phyloP scores from a whole-genome alignment of 169 alveolate species.

The Prorocentrum cordatum region DNA sequence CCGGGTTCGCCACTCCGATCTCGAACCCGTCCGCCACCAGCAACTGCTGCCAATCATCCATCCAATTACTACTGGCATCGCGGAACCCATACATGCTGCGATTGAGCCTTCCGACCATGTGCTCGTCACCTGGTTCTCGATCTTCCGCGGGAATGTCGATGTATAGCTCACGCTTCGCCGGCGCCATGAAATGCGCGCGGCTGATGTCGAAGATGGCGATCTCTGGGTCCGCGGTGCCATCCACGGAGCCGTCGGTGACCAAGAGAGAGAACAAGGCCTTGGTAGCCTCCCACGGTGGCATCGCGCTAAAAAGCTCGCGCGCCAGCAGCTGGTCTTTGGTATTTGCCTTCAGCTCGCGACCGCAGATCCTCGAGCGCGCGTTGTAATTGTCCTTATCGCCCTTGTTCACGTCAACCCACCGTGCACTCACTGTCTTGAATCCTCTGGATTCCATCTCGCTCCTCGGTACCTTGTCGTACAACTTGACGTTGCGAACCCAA shows the following conservation, averaged over 20 bases:
- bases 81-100: conserved; percentile 18
- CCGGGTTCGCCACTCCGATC: conserved; percentile 37
- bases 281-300: conserved; percentile 39
- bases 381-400: background rate
- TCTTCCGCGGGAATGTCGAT: conserved; percentile 1
- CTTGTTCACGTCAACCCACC: conserved; percentile 37
- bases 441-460: background rate
- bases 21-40: background rate
- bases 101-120: background rate
- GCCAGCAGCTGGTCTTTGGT: background rate
- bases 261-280: background rate
- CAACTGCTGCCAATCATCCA: conserved; percentile 26
- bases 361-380: background rate
- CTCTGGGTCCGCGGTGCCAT: background rate
- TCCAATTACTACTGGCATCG: conserved; percentile 8
- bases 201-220: conserved; percentile 11
- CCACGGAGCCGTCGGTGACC: background rate
- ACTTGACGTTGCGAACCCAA: background rate
- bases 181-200: conserved; percentile 16
- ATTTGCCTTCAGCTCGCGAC: conserved; percentile 12
- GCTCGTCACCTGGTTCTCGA: background rate
- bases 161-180: background rate
- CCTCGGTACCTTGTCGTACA: conserved; percentile 1
- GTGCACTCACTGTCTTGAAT: background rate
- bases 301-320: conserved; percentile 14